Evolutionary conservation across 441 rosid species (phyloP).

Genomic region (Arabidopsis lyrata): DNA sequence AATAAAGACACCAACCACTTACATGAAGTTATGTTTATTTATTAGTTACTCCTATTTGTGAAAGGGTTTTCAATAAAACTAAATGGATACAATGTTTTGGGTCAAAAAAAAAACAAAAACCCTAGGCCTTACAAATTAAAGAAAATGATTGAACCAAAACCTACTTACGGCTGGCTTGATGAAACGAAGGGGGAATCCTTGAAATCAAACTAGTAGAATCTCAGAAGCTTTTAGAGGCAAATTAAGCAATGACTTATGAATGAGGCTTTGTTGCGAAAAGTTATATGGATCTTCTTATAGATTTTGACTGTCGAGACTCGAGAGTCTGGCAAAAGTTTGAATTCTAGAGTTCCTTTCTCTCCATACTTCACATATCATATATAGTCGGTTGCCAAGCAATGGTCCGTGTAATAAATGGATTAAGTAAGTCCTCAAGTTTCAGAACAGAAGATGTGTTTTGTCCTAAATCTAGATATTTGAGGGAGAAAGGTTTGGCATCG

Average conservation of each 20-base stretch:
- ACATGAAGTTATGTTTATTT: background rate
- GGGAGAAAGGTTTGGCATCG: constrained; percentile 31
- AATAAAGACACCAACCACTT: background rate
- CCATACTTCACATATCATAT: no score
- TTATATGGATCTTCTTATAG: background rate
- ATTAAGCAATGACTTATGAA: background rate
- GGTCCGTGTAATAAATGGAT: background rate
- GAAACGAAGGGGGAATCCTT: background rate
- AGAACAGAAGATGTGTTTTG: constrained; percentile 19
- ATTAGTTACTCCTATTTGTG: background rate
- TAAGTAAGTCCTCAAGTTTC: constrained; percentile 8
- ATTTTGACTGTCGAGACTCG: background rate
- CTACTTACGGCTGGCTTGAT: background rate
- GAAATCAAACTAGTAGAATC: background rate
- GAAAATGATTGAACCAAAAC: background rate
- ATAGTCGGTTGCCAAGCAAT: no score
- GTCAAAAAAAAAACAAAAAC: background rate
- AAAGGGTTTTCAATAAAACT: background rate
- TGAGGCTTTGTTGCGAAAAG: background rate
- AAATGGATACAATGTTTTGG: background rate
- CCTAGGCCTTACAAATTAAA: background rate
- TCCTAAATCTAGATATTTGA: constrained; percentile 12
- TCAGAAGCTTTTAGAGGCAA: background rate
- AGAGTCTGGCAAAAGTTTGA: background rate
- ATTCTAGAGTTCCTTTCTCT: background rate